Evolutionary conservation across 176 grass and related monocot genomes (phyloP).

Genomic region (Pharus latifolius): DNA sequence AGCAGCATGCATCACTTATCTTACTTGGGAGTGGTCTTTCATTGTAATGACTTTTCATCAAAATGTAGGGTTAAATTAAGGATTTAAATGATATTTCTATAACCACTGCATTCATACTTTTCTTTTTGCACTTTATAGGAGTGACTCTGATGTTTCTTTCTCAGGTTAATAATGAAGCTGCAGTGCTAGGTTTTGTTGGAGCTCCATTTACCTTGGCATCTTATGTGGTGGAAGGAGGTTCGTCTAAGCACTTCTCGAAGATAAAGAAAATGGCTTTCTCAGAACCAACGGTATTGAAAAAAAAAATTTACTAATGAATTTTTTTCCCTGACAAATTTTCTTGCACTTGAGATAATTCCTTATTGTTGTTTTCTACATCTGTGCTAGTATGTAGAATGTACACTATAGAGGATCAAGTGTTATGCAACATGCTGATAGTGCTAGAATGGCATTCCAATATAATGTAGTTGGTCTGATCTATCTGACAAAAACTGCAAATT

Average conservation of each 20-base stretch:
- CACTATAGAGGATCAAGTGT: too few relatives aligned
- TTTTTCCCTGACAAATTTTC: conserved; percentile 9
- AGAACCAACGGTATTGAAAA: conserved; percentile 60
- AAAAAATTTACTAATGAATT: neutral
- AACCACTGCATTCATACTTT: neutral
- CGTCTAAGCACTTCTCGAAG: conserved; percentile 93
- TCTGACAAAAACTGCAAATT: neutral
- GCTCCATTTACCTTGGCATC: conserved; percentile 95
- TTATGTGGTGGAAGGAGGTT: conserved; percentile 98
- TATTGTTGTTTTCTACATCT: neutral
- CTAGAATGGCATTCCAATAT: neutral
- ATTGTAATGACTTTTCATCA: neutral
- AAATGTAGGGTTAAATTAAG: neutral
- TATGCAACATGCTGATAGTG: neutral
- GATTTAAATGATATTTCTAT: too few relatives aligned
- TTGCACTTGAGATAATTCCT: neutral
- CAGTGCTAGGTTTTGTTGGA: conserved; percentile 95
- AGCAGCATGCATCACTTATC: neutral
- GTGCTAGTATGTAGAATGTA: neutral
- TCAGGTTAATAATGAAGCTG: conserved; percentile 92
- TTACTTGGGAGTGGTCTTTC: neutral
- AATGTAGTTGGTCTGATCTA: neutral
- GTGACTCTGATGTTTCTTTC: conserved; percentile 10
- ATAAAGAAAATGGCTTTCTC: conserved; percentile 97
- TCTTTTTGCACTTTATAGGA: neutral